Base-by-base conservation (phyloP, 441 rosid species). In the Erodium moschatum region DNA sequence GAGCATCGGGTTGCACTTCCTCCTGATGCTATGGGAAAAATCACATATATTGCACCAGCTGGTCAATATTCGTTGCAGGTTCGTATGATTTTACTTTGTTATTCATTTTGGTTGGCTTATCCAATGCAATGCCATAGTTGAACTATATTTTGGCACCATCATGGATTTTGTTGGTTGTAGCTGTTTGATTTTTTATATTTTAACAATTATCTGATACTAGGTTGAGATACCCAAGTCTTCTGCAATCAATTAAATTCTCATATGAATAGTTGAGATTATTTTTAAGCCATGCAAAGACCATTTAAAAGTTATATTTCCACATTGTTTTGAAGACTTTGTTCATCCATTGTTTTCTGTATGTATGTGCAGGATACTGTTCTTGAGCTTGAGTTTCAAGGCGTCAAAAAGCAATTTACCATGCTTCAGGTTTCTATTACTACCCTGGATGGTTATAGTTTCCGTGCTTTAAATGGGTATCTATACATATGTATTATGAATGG, bases 61-160 rank as follows among this genome's bases (percentile, higher is more conserved):
- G 99, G 99, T 79, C 98, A 95, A 85, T 95, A 95, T 81, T 89
- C 98, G 13, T 76, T 95, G 79, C 89, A 86, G 94, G 99, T 89
- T 74, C 75, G 82, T 54, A 60, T 18, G 56, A 71, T 70, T 72
- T 27, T 58, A 72, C n/a, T 48, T 20, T 72, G 13, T 48, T 21
- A 44, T 5, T 20, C 6, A 0, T 11, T 71, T 5, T 27, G 62
- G 8, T 1, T 33, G 20, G 64, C 64, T 19, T 58, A 19, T 19
- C 64, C 29, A 20, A 20, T 58, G 38, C 38, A 33, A 33, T 33
- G 38, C 13, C 64, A 58, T 58, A 20, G 24, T 19, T 19, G 27
- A 19, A 58, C 27, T 58, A 10, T 33, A 24, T 35, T 7, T 13
- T 15, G 19, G 63, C 27, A 15, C 16, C 9, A 58, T 20, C 29